Conservation (phyloP, 2,329 filamentous ascomycete species). For the Tolypocladium ovalisporum region DNA sequence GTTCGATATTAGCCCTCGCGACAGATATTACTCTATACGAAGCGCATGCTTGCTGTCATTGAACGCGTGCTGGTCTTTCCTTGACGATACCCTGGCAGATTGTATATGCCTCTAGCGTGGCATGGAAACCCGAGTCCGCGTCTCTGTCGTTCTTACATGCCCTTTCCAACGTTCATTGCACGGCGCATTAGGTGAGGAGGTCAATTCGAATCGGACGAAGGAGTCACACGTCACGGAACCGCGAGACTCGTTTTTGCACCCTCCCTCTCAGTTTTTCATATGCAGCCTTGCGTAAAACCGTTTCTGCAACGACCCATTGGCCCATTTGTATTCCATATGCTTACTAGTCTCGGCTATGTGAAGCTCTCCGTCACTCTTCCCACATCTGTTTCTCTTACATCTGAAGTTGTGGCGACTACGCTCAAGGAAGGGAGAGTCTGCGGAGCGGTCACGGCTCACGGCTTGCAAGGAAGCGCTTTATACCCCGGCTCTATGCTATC, state of each 20-base stretch:
- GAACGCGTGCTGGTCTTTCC: background rate
- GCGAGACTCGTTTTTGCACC: background rate
- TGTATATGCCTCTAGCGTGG: background rate
- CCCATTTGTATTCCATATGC: background rate
- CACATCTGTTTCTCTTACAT: background rate
- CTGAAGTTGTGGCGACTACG: background rate
- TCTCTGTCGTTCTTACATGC: background rate
- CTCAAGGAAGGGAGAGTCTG: background rate
- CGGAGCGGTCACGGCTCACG: background rate
- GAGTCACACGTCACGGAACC: background rate
- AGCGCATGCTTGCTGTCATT: background rate
- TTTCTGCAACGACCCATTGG: background rate
- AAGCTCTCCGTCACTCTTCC: background rate
- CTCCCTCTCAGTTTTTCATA: background rate
- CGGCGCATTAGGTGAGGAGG: constrained; percentile 8
- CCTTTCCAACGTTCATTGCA: constrained; percentile 7
- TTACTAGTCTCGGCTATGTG: background rate
- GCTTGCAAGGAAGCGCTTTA: background rate
- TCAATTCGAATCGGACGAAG: background rate
- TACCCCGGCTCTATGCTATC: background rate
- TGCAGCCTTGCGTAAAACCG: background rate
- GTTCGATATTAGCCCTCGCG: background rate
- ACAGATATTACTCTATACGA: background rate
- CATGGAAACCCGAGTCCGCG: background rate
- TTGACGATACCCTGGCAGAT: background rate